Evolutionary conservation across 805 yeast species (phyloP).

Genomic region (Metschnikowia lochheadii): DNA sequence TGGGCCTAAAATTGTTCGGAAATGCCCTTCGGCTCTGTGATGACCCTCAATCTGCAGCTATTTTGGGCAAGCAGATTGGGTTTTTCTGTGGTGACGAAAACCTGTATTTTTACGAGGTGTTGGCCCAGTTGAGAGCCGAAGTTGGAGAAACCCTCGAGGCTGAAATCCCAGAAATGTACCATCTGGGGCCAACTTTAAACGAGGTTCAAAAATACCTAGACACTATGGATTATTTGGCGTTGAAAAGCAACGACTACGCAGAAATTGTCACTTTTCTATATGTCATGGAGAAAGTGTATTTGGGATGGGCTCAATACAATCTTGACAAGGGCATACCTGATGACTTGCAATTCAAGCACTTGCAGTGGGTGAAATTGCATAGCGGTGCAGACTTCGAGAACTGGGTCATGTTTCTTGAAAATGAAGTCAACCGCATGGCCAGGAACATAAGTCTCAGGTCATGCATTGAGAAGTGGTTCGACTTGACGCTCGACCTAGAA

Average conservation of each 20-base stretch:
- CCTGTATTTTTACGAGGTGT: slow-evolving; percentile 35
- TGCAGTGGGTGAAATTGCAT: slow-evolving; percentile 52
- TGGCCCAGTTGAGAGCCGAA: slow-evolving; percentile 21
- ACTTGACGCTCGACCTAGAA: slow-evolving; percentile 37
- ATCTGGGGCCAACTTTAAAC: slow-evolving; percentile 21
- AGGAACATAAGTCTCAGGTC: slow-evolving; percentile 20
- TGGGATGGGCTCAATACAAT: slow-evolving; percentile 47
- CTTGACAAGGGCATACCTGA: slow-evolving; percentile 14
- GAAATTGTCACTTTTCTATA: slow-evolving; percentile 42
- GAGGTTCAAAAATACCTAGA: slow-evolving; percentile 37
- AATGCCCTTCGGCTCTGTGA: slow-evolving; percentile 44
- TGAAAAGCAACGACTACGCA: slow-evolving; percentile 29
- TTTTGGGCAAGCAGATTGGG: slow-evolving; percentile 48
- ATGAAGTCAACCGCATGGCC: slow-evolving; percentile 40
- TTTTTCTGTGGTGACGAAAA: slow-evolving; percentile 47
- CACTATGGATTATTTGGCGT: slow-evolving; percentile 27
- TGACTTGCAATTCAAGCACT: slow-evolving; percentile 39
- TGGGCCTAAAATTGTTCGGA: slow-evolving; percentile 41
- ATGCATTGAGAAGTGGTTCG: slow-evolving; percentile 24
- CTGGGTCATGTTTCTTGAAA: slow-evolving; percentile 46
- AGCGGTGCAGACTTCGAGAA: slow-evolving; percentile 44
- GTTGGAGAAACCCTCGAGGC: slow-evolving; percentile 20
- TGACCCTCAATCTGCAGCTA: slow-evolving; percentile 31
- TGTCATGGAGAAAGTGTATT: slow-evolving; percentile 48
- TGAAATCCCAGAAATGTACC: slow-evolving; percentile 18